Conservation (phyloP, 2,329 filamentous ascomycete species). For the Ceratocystiopsis brevicomis region DNA sequence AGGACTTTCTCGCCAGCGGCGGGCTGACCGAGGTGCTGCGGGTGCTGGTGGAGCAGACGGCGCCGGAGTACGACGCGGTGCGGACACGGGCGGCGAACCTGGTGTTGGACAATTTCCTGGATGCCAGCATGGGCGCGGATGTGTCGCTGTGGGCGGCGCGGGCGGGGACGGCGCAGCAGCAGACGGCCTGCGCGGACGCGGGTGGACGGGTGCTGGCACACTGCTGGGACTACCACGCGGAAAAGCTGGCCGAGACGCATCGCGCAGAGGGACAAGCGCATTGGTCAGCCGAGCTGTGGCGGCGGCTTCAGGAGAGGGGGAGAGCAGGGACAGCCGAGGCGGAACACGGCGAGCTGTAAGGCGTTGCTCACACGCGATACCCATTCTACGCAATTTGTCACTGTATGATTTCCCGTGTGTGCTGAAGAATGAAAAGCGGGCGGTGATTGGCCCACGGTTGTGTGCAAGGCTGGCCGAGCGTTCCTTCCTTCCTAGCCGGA, state of each 20-base stretch:
- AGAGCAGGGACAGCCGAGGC: slow-evolving; percentile 1
- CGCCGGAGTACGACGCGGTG: slow-evolving; percentile 28
- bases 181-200: too few species aligned
- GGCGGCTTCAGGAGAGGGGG: slow-evolving; percentile 1
- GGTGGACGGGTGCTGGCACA: slow-evolving; percentile 17
- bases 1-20: slow-evolving; percentile 32
- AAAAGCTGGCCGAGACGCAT: slow-evolving; percentile 18
- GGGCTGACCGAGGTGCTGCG: slow-evolving; percentile 37
- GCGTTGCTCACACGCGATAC: too few species aligned
- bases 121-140: slow-evolving; percentile 41
- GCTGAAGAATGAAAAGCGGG: too few species aligned
- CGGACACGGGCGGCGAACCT: slow-evolving; percentile 37
- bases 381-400: too few species aligned
- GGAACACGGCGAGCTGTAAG: slow-evolving; percentile 3
- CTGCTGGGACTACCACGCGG: slow-evolving; percentile 36
- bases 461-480: too few species aligned
- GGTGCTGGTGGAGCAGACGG: slow-evolving; percentile 24
- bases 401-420: too few species aligned
- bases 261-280: slow-evolving; percentile 17
- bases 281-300: slow-evolving; percentile 8
- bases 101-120: slow-evolving; percentile 47
- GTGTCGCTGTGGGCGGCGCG: slow-evolving; percentile 33
- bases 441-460: too few species aligned
- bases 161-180: slow-evolving; percentile 8
- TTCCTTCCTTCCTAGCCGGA: too few species aligned